Conservation (phyloP, 495 filamentous ascomycete species). For the Terfezia boudieri region DNA sequence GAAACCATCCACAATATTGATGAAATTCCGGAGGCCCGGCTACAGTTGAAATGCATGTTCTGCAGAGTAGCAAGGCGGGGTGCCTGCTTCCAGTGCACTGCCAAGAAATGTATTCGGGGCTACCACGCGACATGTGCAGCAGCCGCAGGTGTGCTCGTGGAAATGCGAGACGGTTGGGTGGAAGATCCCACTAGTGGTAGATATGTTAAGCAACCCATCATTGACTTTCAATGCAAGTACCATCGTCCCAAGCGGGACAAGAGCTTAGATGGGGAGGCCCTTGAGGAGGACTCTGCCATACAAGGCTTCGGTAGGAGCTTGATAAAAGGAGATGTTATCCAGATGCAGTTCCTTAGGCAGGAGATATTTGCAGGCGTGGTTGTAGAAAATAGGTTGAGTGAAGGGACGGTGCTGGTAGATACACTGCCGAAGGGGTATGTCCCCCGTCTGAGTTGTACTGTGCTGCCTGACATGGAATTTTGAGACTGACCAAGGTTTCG, state of each 20-base stretch:
- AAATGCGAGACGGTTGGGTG: slow-evolving; percentile 62
- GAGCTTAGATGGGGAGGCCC: slow-evolving; percentile 35
- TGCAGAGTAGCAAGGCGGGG: slow-evolving; percentile 71
- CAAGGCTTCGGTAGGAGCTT: slow-evolving; percentile 44
- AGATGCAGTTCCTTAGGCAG: slow-evolving; percentile 61
- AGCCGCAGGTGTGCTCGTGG: slow-evolving; percentile 74
- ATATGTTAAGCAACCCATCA: slow-evolving; percentile 69
- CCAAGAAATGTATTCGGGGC: slow-evolving; percentile 77
- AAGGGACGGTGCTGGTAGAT: slow-evolving; percentile 55
- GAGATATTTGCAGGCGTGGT: slow-evolving; percentile 86
- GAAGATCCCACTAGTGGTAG: slow-evolving; percentile 64
- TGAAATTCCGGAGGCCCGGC: slow-evolving; percentile 61
- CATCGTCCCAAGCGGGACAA: slow-evolving; percentile 72
- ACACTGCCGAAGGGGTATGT: slow-evolving; percentile 73
- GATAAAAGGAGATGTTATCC: slow-evolving; percentile 53
- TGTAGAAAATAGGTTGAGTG: slow-evolving; percentile 59
- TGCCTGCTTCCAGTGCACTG: slow-evolving; percentile 89
- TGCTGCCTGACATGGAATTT: slow-evolving; percentile 16
- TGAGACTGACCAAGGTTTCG: too few relatives aligned
- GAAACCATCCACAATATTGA: slow-evolving; percentile 58
- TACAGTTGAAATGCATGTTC: slow-evolving; percentile 82
- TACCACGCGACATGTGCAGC: slow-evolving; percentile 92
- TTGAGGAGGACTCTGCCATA: slow-evolving; percentile 52
- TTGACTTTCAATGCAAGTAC: slow-evolving; percentile 83
- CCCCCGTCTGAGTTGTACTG: slow-evolving; percentile 1